Percentiles rank a stretch among this genome's conserved stretches.
Conservation (phyloP, 306 rosid genomes). For the Purshia tridentata region DNA sequence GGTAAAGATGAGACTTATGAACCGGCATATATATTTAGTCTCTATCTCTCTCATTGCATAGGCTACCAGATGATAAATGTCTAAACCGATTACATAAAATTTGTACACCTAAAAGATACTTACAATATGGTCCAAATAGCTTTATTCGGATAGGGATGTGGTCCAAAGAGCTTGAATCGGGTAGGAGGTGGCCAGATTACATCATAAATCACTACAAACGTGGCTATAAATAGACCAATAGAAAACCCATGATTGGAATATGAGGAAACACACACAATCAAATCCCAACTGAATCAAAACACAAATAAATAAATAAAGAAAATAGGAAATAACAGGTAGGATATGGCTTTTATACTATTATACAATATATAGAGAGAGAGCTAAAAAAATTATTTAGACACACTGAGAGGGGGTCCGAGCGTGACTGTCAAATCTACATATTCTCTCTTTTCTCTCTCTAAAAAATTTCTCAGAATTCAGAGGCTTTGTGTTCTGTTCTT, state of each 20-base stretch:
- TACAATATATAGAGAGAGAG: not conserved
- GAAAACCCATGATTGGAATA: constrained; percentile 19
- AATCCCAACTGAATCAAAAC: constrained; percentile 32
- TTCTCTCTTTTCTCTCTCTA: constrained; percentile 44
- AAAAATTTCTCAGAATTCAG: constrained; percentile 39
- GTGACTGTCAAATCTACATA: constrained; percentile 97
- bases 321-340: constrained; percentile 11
- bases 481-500: constrained; percentile 31
- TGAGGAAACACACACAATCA: constrained; percentile 30
- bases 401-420: constrained; percentile 52
- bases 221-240: constrained; percentile 24
- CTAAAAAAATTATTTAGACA: constrained; percentile 16
- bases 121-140: too few species aligned
- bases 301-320: not conserved
- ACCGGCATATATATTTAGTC: too few species aligned
- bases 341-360: constrained; percentile 16
- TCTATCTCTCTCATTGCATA: too few species aligned
- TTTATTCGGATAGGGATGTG: too few species aligned
- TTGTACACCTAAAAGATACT: too few species aligned
- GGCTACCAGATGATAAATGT: too few species aligned
- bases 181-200: not conserved
- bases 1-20: too few species aligned
- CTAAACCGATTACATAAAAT: too few species aligned
- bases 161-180: too few species aligned
- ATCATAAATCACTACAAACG: constrained; percentile 33